A percentile compares a stretch with the other conserved stretches of the same genome.
Conservation (phyloP, 1,284 basidiomycete genomes). For the Melanopsichium pennsylvanicum region DNA sequence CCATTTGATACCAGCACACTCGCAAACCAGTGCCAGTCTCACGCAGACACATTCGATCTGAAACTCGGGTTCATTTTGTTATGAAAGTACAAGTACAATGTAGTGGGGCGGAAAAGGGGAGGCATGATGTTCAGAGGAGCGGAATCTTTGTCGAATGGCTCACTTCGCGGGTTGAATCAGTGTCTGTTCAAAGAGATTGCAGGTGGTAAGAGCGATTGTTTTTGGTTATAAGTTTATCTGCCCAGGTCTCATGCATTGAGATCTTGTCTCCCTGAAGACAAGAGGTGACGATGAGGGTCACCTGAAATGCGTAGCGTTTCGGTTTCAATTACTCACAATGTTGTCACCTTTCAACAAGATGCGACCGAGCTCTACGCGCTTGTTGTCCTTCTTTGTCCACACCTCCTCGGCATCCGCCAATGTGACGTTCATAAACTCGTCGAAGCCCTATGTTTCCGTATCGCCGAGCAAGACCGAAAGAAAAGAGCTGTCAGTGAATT, state of each 20-base stretch:
- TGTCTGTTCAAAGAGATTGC: conserved; percentile 28
- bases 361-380: conserved; percentile 56
- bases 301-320: too few relatives aligned
- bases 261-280: neutral
- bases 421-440: conserved; percentile 99
- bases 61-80: too few relatives aligned
- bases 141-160: neutral
- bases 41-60: neutral
- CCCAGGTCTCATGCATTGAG: too few relatives aligned
- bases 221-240: too few relatives aligned
- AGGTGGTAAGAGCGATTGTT: neutral
- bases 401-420: conserved; percentile 95
- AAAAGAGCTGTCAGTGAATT: neutral
- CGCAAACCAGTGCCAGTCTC: too few relatives aligned
- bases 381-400: conserved; percentile 68
- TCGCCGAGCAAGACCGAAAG: neutral
- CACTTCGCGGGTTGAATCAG: conserved; percentile 57
- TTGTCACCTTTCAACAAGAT: conserved; percentile 62
- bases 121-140: neutral
- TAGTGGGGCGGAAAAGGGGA: neutral
- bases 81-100: conserved; percentile 27
- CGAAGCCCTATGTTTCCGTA: conserved; percentile 76
- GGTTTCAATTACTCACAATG: conserved; percentile 55
- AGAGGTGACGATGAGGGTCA: neutral
- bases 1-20: neutral